Percentiles rank a stretch among this genome's conserved stretches.
Conservation (phyloP, 2,329 filamentous ascomycete species). For the Monosporascus sp. region DNA sequence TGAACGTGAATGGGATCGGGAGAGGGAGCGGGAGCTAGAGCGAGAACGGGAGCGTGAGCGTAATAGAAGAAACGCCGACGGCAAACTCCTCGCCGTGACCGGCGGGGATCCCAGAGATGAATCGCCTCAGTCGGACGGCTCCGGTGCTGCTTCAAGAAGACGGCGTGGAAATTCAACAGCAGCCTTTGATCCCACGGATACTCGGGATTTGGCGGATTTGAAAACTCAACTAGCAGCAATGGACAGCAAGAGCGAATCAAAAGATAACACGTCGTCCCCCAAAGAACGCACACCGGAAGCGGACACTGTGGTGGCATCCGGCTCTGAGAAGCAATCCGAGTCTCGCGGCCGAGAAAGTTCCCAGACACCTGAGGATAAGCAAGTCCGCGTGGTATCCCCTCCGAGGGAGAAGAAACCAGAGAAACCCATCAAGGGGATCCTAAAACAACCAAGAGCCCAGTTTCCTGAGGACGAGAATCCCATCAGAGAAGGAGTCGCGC, state of each 20-base stretch:
- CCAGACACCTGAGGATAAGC: slow-evolving; percentile 35
- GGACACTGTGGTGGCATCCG: slow-evolving; percentile 6
- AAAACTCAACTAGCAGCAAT: slow-evolving; percentile 45
- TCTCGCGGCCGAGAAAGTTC: slow-evolving; percentile 36
- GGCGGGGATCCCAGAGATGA: slow-evolving; percentile 27
- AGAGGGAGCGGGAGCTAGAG: slow-evolving; percentile 15
- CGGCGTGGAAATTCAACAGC: slow-evolving; percentile 31
- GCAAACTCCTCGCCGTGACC: slow-evolving; percentile 22
- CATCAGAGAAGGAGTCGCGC: slow-evolving; percentile 83
- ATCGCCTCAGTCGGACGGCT: slow-evolving; percentile 33
- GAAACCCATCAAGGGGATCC: slow-evolving; percentile 73
- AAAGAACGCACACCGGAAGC: slow-evolving; percentile 1
- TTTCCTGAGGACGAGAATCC: slow-evolving; percentile 85
- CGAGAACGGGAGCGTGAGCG: slow-evolving; percentile 18
- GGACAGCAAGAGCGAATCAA: slow-evolving; percentile 24
- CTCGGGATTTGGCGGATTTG: slow-evolving; percentile 41
- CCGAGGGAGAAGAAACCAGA: slow-evolving; percentile 58
- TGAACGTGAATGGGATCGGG: slow-evolving; percentile 11
- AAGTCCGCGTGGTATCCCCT: slow-evolving; percentile 68
- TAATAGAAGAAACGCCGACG: slow-evolving; percentile 33
- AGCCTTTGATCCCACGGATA: slow-evolving; percentile 49
- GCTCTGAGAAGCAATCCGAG: slow-evolving; percentile 15
- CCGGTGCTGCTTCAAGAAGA: slow-evolving; percentile 32
- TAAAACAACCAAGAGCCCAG: slow-evolving; percentile 73
- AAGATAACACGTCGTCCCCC: slow-evolving; percentile 10